Conservation (phyloP, 1,139 yeast genomes). For the Sugiyamaella japonica region DNA sequence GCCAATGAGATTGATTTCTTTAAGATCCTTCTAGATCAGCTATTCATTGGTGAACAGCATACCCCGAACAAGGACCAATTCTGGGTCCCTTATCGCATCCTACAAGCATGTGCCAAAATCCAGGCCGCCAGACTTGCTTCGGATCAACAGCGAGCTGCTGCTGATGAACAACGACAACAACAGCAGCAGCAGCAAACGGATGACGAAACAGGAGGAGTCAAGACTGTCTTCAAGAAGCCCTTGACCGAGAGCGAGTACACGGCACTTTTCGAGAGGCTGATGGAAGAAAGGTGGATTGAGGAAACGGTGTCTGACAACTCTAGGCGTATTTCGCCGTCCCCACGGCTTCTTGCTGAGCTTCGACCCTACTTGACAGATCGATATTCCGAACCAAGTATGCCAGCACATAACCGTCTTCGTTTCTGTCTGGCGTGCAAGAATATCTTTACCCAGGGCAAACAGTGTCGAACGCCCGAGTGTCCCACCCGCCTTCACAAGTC, state of each 20-base stretch:
- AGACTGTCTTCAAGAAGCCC: slow-evolving; percentile 1
- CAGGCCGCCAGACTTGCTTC: not conserved
- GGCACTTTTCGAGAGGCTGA: slow-evolving; percentile 48
- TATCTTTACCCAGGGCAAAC: slow-evolving; percentile 55
- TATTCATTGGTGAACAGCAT: slow-evolving; percentile 24
- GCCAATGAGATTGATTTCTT: slow-evolving; percentile 30
- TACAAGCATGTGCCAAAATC: not conserved
- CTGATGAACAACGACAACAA: not conserved
- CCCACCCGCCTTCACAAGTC: slow-evolving; percentile 49
- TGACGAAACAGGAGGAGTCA: not conserved
- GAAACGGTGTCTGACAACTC: slow-evolving; percentile 7
- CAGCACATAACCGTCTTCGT: slow-evolving; percentile 46
- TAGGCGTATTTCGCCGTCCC: slow-evolving; percentile 23
- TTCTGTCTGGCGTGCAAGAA: slow-evolving; percentile 57
- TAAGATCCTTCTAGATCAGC: slow-evolving; percentile 25
- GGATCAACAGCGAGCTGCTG: slow-evolving; percentile 1
- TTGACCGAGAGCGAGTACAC: slow-evolving; percentile 36
- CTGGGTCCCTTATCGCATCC: slow-evolving; percentile 12
- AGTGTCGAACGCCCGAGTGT: slow-evolving; percentile 43
- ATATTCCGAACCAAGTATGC: slow-evolving; percentile 35
- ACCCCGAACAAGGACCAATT: slow-evolving; percentile 19
- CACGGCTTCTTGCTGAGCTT: slow-evolving; percentile 32
- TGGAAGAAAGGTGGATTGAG: slow-evolving; percentile 19
- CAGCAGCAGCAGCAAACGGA: not conserved
- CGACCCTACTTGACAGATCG: slow-evolving; percentile 41